phyloP scores from a whole-genome alignment of 306 rosid species.

The Ormosia emarginata region DNA sequence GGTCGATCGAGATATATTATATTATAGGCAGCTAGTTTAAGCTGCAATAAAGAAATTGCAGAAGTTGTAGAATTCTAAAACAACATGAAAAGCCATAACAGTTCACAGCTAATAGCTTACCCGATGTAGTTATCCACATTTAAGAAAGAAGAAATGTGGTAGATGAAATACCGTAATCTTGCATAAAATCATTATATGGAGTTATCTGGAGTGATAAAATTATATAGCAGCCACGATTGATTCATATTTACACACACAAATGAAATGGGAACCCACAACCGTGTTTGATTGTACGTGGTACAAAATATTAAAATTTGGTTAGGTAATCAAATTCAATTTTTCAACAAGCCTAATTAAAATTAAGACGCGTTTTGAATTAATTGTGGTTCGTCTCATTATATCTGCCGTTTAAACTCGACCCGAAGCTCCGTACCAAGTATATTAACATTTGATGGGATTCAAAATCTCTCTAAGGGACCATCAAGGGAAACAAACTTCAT shows the following conservation, averaged over 20 bases:
- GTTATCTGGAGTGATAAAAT: neutral
- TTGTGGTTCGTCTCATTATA: neutral
- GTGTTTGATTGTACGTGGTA: neutral
- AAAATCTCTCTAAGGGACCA: neutral
- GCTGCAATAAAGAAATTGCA: neutral
- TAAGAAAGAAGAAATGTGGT: constrained; percentile 27
- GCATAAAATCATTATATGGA: neutral
- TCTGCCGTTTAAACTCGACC: neutral
- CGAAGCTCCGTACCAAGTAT: neutral
- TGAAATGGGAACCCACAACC: neutral
- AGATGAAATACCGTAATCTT: constrained; percentile 9
- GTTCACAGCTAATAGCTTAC: constrained; percentile 34
- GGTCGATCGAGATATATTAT: neutral
- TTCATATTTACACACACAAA: neutral
- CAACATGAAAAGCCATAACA: constrained; percentile 15
- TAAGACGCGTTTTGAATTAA: neutral
- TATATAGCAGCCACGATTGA: neutral
- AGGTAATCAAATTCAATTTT: constrained; percentile 14
- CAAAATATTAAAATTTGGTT: neutral
- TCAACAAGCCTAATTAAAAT: neutral
- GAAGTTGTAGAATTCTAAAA: neutral
- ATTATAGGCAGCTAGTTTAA: neutral
- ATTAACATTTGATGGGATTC: neutral
- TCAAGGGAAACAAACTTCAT: neutral
- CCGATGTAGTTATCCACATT: constrained; percentile 38